A percentile compares a stretch with the other conserved stretches of the same genome.
These are phyloP conservation scores for Lithohypha guttulata DNA, from an alignment of 2,329 filamentous ascomycete genomes.

Conservation along the genomic window DNA sequence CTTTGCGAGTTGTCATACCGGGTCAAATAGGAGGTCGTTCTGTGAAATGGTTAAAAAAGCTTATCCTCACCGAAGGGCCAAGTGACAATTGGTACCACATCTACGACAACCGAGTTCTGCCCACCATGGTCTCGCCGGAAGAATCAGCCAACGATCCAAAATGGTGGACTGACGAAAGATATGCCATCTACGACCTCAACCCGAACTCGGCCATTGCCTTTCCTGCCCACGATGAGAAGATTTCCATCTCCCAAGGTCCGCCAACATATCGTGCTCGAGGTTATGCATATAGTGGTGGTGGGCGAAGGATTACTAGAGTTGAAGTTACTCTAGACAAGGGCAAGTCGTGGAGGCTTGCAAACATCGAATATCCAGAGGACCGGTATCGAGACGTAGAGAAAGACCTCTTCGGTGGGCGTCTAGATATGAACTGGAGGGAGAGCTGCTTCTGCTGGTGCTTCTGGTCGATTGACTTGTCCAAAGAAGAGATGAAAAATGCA, in stretches of 20 bases:
- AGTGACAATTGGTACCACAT: slow-evolving; percentile 95
- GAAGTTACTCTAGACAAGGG: slow-evolving; percentile 78
- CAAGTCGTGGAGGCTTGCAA: slow-evolving; percentile 64
- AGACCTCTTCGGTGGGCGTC: slow-evolving; percentile 58
- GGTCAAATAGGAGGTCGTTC: slow-evolving; percentile 86
- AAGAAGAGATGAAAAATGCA: slow-evolving; percentile 50
- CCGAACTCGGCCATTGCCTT: slow-evolving; percentile 74
- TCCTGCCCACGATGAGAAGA: slow-evolving; percentile 64
- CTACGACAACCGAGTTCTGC: slow-evolving; percentile 82
- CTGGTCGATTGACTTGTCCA: slow-evolving; percentile 62
- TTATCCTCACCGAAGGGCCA: slow-evolving; percentile 65
- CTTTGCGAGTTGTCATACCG: slow-evolving; percentile 70
- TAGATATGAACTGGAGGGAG: slow-evolving; percentile 76
- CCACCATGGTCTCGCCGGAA: slow-evolving; percentile 75
- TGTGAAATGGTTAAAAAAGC: slow-evolving; percentile 81
- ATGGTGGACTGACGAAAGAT: slow-evolving; percentile 80
- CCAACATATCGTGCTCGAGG: slow-evolving; percentile 58
- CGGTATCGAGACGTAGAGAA: slow-evolving; percentile 59
- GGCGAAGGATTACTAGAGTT: slow-evolving; percentile 69
- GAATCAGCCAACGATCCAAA: slow-evolving; percentile 61
- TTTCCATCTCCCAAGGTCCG: slow-evolving; percentile 41
- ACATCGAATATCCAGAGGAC: slow-evolving; percentile 76
- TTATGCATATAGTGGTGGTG: slow-evolving; percentile 82
- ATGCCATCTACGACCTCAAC: slow-evolving; percentile 86
- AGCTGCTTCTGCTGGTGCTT: slow-evolving; percentile 86